Base-by-base conservation (phyloP, 2,329 filamentous ascomycete species). In the Aspergillus aculeatinus region DNA sequence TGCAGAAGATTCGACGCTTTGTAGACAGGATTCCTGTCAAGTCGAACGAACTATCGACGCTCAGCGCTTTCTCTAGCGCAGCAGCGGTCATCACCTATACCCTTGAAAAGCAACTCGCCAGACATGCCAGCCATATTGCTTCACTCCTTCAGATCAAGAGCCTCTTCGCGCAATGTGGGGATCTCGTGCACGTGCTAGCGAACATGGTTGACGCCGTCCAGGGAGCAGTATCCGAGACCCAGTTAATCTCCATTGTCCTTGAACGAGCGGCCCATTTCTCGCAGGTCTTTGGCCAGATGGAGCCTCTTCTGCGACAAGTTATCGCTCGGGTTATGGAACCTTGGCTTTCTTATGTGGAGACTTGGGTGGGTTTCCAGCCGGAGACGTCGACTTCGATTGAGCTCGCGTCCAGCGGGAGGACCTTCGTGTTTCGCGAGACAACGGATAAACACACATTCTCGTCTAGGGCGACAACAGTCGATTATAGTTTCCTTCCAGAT, bases 321-420 rank as follows among this genome's bases (percentile, higher is more conserved):
- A 73, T 95, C 16, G 79, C 81, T 49, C 80, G 83, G 44, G 85
- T 89, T 1, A 86, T 86, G 1, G 76, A 77, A 29, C 89, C 89
- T 0, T 92, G 88, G 85, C 77, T 90, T 9, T 82, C 87, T 55
- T 83, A 88, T 55, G 79, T 89, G 7, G 84, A 89, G 65, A 86
- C 88, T 68, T 95, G 91, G 90, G 85, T 93, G 61, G 91, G 91
- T 0, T 82, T 91, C 11, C 82, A 80, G 61, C 77, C 80, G 2
- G 87, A 89, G 65, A 77, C 81, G 39, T 83, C 85, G 1, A 76
- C 84, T 11, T 81, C 81, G 0, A 66, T 71, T 58, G 76, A 78
- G 51, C 67, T 87, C 31, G 80, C 81, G 66, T 81, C 68, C 70
- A 79, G 55, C 79, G 80, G 19, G 71, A 85, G 83, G 65, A 81